A percentile compares a stretch with the other conserved stretches of the same genome.
phyloP scores from a whole-genome alignment of 1,284 basidiomycete genomes.

The Pascua sp. region DNA sequence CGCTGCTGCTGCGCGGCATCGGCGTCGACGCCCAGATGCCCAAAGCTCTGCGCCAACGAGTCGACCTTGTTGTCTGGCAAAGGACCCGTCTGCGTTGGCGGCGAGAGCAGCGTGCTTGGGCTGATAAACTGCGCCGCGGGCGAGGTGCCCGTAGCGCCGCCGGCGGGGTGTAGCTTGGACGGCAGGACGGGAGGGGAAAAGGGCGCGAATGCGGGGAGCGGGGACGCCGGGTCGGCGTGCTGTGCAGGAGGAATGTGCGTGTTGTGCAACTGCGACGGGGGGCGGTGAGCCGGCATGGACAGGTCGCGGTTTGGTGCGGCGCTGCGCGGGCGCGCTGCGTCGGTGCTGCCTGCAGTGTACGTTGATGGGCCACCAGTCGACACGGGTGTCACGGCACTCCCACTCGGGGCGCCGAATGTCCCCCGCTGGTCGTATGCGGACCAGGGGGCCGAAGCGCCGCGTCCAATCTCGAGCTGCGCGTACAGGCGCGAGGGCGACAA shows the following conservation, averaged over 20 bases:
- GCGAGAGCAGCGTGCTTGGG: slow-evolving; percentile 39
- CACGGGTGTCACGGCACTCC: neutral
- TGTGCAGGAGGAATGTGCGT: slow-evolving; percentile 1
- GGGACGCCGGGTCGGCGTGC: slow-evolving; percentile 16
- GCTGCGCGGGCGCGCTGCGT: neutral
- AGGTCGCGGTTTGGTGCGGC: slow-evolving; percentile 7
- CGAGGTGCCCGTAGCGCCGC: slow-evolving; percentile 2
- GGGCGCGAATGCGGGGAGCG: slow-evolving; percentile 41
- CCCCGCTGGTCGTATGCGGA: slow-evolving; percentile 7
- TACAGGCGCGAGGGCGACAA: slow-evolving; percentile 45
- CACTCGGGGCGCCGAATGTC: slow-evolving; percentile 15
- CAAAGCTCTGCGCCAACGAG: slow-evolving; percentile 24
- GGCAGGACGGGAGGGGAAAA: slow-evolving; percentile 33
- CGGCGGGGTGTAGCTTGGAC: slow-evolving; percentile 18
- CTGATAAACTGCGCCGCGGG: slow-evolving; percentile 28
- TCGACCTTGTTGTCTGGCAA: slow-evolving; percentile 12
- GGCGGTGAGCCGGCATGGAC: slow-evolving; percentile 1
- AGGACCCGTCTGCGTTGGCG: neutral
- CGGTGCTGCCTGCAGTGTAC: neutral
- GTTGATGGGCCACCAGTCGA: slow-evolving; percentile 8
- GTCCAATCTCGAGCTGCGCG: slow-evolving; percentile 43
- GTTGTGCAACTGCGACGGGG: slow-evolving; percentile 8
- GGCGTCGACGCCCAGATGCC: slow-evolving; percentile 4
- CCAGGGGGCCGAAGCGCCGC: slow-evolving; percentile 13
- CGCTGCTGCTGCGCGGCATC: neutral